Percentiles rank a stretch among this genome's conserved stretches.
Conservation (phyloP, 306 rosid genomes). For the Vigna mungo region DNA sequence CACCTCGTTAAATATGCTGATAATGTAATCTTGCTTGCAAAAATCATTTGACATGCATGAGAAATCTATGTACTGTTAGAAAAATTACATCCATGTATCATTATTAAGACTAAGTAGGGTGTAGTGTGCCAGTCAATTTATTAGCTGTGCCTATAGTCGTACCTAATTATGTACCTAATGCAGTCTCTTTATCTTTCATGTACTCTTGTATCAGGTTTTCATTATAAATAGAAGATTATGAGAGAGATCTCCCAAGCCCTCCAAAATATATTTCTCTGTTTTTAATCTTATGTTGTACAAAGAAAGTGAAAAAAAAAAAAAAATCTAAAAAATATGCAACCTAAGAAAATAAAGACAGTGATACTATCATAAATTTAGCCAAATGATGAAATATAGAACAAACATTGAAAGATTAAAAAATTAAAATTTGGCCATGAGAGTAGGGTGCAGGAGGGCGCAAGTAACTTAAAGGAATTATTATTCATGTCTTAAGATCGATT, state of each 20-base stretch:
- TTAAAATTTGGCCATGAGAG: not conserved
- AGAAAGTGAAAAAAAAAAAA: not conserved
- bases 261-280: too few relatives aligned
- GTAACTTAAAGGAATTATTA: not conserved
- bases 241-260: too few relatives aligned
- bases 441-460: too few relatives aligned
- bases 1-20: slow-evolving; percentile 21
- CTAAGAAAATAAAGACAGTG: slow-evolving; percentile 21
- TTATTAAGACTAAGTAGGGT: too few relatives aligned
- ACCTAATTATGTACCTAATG: too few relatives aligned
- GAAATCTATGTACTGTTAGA: not conserved
- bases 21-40: slow-evolving; percentile 18
- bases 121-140: too few relatives aligned
- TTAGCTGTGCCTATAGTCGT: too few relatives aligned
- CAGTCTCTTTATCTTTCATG: too few relatives aligned
- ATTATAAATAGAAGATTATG: too few relatives aligned
- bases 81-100: too few relatives aligned
- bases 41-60: slow-evolving; percentile 25
- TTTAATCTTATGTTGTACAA: not conserved
- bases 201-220: too few relatives aligned
- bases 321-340: not conserved
- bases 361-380: slow-evolving; percentile 30
- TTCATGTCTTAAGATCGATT: slow-evolving; percentile 1
- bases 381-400: slow-evolving; percentile 2
- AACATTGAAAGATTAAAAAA: slow-evolving; percentile 10